Conservation (phyloP, 164 flowering plant species). For the Stephania yunnanensis region DNA sequence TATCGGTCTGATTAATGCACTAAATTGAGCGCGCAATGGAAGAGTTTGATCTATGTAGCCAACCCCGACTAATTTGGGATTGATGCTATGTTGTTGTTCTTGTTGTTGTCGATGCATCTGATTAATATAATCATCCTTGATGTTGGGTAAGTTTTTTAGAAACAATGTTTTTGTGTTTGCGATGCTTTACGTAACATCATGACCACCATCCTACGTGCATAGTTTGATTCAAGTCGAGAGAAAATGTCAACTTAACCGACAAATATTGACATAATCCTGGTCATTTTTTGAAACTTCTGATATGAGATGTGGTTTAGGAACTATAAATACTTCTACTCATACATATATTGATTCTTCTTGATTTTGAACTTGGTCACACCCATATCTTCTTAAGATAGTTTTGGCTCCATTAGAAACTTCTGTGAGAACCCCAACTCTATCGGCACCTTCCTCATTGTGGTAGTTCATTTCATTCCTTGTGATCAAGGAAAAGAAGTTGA, state of each 20-base stretch:
- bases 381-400: not conserved
- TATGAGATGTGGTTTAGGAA: not conserved
- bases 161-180: not conserved
- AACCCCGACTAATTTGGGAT: too few species aligned
- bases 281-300: not conserved
- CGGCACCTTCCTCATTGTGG: not conserved
- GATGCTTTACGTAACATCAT: not conserved
- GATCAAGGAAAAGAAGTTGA: not conserved
- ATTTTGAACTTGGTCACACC: not conserved
- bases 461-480: not conserved
- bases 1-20: too few species aligned
- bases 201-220: not conserved
- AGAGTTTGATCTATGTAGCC: too few species aligned
- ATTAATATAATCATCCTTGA: not conserved
- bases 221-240: not conserved
- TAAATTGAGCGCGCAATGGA: too few species aligned
- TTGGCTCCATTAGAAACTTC: not conserved
- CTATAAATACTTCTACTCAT: too few species aligned
- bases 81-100: not conserved
- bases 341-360: too few species aligned
- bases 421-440: too few species aligned
- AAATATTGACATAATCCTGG: not conserved
- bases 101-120: not conserved
- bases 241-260: not conserved
- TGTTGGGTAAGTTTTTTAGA: not conserved